A percentile compares a stretch with the other conserved stretches of the same genome.
phyloP scores from a whole-genome alignment of 2,329 filamentous ascomycete genomes.

The Leptosphaerulina australis region DNA sequence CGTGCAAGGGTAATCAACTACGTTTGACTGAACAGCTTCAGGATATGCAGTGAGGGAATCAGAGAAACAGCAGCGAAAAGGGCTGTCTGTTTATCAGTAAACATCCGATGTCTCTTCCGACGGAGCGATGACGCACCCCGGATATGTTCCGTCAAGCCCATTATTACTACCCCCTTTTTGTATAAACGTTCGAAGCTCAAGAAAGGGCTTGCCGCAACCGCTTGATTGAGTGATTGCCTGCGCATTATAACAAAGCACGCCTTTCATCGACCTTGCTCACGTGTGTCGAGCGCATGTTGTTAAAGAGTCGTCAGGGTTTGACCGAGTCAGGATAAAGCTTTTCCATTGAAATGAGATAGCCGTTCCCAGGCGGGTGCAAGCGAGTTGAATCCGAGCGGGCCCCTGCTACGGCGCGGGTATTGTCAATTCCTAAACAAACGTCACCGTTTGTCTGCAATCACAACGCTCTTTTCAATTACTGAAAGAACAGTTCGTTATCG shows the following conservation, averaged over 20 bases:
- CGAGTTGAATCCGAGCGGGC: constrained; percentile 23
- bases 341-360: constrained; percentile 13
- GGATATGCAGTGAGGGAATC: too few species aligned
- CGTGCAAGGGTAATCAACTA: too few species aligned
- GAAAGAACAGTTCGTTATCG: not conserved
- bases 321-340: constrained; percentile 1
- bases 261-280: not conserved
- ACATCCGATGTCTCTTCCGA: not conserved
- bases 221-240: not conserved
- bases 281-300: not conserved
- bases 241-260: not conserved
- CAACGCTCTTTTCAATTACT: not conserved
- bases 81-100: not conserved
- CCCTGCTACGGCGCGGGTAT: not conserved
- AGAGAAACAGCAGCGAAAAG: not conserved
- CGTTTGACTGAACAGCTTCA: too few species aligned
- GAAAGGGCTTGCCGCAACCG: constrained; percentile 1
- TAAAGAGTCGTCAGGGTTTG: not conserved
- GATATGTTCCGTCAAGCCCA: constrained; percentile 3
- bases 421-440: constrained; percentile 8
- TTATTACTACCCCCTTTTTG: constrained; percentile 4
- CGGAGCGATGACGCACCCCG: constrained; percentile 8
- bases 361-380: constrained; percentile 1
- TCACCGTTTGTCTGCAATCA: not conserved
- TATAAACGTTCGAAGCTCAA: constrained; percentile 1